These are phyloP conservation scores for Pouteria glomerata DNA, from an alignment of 148 eudicot species.

Conservation along the genomic window DNA sequence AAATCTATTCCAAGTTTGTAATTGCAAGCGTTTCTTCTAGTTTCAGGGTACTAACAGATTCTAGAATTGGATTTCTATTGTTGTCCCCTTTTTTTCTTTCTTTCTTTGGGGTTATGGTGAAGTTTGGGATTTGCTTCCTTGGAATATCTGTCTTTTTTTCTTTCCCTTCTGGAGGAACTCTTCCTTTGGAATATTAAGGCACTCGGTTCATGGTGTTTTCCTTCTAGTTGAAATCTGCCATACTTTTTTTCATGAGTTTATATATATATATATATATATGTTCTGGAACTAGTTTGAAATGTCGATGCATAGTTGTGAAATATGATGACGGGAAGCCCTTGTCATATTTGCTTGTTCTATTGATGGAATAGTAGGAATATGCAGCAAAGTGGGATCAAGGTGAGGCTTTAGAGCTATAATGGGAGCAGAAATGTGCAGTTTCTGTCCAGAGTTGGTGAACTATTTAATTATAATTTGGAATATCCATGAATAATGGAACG, in stretches of 20 bases:
- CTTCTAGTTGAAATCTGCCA: neutral
- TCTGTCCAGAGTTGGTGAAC: too few relatives aligned
- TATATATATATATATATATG: too few relatives aligned
- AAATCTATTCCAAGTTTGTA: constrained; percentile 63
- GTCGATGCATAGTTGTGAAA: neutral
- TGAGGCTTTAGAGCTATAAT: neutral
- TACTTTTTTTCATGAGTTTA: neutral
- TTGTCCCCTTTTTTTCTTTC: neutral
- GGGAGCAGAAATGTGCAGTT: neutral
- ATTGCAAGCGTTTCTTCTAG: neutral
- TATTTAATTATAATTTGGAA: neutral
- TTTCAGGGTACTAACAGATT: neutral
- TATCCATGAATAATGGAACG: too few relatives aligned
- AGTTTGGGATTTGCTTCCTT: neutral
- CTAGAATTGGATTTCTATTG: neutral
- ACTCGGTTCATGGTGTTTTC: neutral
- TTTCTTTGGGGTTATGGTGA: neutral
- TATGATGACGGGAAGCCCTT: neutral
- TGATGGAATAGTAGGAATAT: neutral
- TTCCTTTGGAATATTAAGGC: too few relatives aligned
- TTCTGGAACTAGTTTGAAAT: neutral
- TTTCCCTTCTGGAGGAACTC: too few relatives aligned
- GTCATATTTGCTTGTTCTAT: neutral
- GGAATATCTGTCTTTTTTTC: too few relatives aligned
- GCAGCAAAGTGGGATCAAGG: neutral